phyloP scores from a whole-genome alignment of 2,329 filamentous ascomycete species.

The Amauroascus verrucosus region DNA sequence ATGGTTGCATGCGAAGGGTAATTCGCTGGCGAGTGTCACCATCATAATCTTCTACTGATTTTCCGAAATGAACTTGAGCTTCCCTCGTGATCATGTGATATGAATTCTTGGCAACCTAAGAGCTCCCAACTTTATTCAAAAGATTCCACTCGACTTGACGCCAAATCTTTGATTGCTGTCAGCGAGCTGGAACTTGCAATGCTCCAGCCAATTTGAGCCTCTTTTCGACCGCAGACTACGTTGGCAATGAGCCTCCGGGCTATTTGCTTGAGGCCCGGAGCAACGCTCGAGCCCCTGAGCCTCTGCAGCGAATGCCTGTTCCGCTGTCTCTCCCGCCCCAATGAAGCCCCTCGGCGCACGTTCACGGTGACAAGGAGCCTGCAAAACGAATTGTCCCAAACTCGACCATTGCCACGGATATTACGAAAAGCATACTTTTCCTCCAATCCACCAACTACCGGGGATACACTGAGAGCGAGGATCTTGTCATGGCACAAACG shows the following conservation, averaged over 20 bases:
- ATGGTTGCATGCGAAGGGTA: constrained; percentile 21
- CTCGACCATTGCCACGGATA: constrained; percentile 21
- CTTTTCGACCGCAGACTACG: background rate
- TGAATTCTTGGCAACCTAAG: no score
- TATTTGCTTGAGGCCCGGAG: constrained; percentile 26
- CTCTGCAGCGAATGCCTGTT: constrained; percentile 30
- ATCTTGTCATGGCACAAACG: constrained; percentile 18
- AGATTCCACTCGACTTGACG: no score
- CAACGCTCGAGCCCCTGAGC: constrained; percentile 23
- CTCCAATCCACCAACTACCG: constrained; percentile 22
- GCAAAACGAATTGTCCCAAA: constrained; percentile 23
- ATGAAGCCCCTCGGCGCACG: constrained; percentile 21
- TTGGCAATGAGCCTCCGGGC: constrained; percentile 30
- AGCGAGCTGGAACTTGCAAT: background rate
- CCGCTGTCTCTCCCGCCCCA: constrained; percentile 16
- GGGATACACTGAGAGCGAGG: constrained; percentile 17
- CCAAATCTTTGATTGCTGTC: no score
- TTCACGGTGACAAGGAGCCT: constrained; percentile 26
- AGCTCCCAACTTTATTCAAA: no score
- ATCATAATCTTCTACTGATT: no score
- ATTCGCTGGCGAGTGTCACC: background rate
- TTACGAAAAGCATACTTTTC: constrained; percentile 34
- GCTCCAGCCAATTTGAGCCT: background rate
- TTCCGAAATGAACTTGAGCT: no score
- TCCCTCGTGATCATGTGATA: no score